Evolutionary conservation across 2,329 filamentous ascomycete species (phyloP).

Genomic region (Metarhizium humberi): DNA sequence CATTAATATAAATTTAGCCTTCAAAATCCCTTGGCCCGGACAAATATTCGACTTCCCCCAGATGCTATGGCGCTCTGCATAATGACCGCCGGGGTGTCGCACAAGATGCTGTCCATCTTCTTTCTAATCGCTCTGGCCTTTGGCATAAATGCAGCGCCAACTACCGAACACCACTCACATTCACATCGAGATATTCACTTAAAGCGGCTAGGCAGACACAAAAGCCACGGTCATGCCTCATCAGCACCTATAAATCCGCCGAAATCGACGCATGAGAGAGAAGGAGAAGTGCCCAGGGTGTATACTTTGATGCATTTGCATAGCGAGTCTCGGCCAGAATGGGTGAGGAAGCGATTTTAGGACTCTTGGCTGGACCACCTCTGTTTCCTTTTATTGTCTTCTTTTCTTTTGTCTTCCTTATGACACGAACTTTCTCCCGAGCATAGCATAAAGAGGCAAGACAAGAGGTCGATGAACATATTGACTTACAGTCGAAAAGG

Average conservation of each 20-base stretch:
- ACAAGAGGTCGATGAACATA: too few species aligned
- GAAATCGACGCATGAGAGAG: background rate
- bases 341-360: conserved; percentile 5
- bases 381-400: background rate
- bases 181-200: conserved; percentile 2
- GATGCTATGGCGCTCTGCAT: background rate
- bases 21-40: background rate
- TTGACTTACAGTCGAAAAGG: too few species aligned
- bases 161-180: background rate
- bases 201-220: conserved; percentile 1
- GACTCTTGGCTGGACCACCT: background rate
- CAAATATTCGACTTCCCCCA: background rate
- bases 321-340: conserved; percentile 5
- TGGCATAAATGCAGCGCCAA: conserved; percentile 5
- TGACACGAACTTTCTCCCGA: too few species aligned
- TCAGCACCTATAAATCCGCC: background rate
- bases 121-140: conserved; percentile 2
- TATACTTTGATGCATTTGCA: background rate
- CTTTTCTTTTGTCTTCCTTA: background rate
- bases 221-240: background rate
- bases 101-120: conserved; percentile 5
- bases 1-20: too few species aligned
- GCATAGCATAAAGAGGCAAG: too few species aligned
- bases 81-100: background rate
- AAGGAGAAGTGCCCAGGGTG: background rate